Base-by-base conservation (phyloP, 495 filamentous ascomycete species). In the Hyaloscypha variabilis region DNA sequence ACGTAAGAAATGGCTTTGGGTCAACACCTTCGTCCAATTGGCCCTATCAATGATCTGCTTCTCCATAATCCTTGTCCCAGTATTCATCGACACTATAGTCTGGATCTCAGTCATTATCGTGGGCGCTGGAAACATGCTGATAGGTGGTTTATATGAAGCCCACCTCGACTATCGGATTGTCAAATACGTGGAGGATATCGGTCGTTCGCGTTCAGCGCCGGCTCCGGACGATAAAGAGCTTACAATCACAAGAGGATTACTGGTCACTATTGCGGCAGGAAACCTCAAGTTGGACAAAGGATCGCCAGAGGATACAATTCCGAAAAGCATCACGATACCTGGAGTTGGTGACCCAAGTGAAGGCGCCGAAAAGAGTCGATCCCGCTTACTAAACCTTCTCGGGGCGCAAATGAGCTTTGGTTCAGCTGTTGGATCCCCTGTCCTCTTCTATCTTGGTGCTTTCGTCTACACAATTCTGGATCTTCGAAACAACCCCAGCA, bases 391-490 rank as follows among this genome's bases (percentile, higher is more conserved):
- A 17, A 67, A 67, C 31, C 29, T 67, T 2, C 11, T 67, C 5
- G 65, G 60, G 1, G 59, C 65, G 3, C 65, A 67, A 31, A 53
- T 53, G 1, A 74, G 75, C 50, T 83, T 82, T 58, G 81, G 81
- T 21, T 68, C 74, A 50, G 70, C 77, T 4, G 72, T 82, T 24
- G 81, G 81, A 14, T 76, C 76, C 14, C 80, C 81, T 0, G 74
- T 83, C 0, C 61, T 81, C 1, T 82, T 83, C 67, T 83, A 80
- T 60, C 64, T 79, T 0, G 79, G 81, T 2, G 70, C 79, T 0
- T 83, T 82, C 39, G 42, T 78, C 3, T 82, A 81, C 58, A 77
- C 75, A 0, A 65, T 82, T 28, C 60, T 80, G 10, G 77, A 79
- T 57, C 62, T 75, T 11, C 64, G 62, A 17, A 73, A 66, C 21